Percentiles rank a stretch among this genome's conserved stretches.
Evolutionary conservation across 352 stramenopile species (phyloP).

Genomic region (Phytophthora cryptogea): DNA sequence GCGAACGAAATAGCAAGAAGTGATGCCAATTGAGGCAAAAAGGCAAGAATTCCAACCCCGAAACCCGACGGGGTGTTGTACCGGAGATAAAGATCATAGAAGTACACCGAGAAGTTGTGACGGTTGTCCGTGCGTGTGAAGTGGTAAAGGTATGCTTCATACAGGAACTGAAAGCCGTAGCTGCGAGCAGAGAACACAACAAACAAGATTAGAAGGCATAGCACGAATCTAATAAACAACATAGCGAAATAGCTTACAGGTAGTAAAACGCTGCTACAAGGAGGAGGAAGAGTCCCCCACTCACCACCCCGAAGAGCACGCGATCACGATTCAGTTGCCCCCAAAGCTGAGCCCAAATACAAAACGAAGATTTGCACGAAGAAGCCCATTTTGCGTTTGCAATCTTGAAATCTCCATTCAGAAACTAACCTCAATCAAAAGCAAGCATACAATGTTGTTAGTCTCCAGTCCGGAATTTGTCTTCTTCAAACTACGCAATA

Average conservation of each 20-base stretch:
- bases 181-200: slow-evolving; percentile 26
- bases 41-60: slow-evolving; percentile 77
- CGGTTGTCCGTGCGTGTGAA: slow-evolving; percentile 98
- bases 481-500: neutral
- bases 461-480: neutral
- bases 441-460: neutral
- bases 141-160: slow-evolving; percentile 98
- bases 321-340: slow-evolving; percentile 70
- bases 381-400: slow-evolving; percentile 52
- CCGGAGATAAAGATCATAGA: slow-evolving; percentile 99
- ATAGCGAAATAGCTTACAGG: slow-evolving; percentile 52
- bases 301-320: slow-evolving; percentile 90
- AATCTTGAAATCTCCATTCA: slow-evolving; percentile 66
- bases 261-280: slow-evolving; percentile 88
- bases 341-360: slow-evolving; percentile 56
- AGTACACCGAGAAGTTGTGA: slow-evolving; percentile 99
- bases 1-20: slow-evolving; percentile 73
- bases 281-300: slow-evolving; percentile 81
- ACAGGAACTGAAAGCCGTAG: slow-evolving; percentile 93
- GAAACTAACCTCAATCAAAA: slow-evolving; percentile 44
- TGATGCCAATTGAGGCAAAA: slow-evolving; percentile 82
- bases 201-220: slow-evolving; percentile 4
- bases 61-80: slow-evolving; percentile 84
- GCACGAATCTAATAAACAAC: neutral
- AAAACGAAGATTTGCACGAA: slow-evolving; percentile 55